Conservation (phyloP, 2,329 filamentous ascomycete species). For the Cladosporium sp. region DNA sequence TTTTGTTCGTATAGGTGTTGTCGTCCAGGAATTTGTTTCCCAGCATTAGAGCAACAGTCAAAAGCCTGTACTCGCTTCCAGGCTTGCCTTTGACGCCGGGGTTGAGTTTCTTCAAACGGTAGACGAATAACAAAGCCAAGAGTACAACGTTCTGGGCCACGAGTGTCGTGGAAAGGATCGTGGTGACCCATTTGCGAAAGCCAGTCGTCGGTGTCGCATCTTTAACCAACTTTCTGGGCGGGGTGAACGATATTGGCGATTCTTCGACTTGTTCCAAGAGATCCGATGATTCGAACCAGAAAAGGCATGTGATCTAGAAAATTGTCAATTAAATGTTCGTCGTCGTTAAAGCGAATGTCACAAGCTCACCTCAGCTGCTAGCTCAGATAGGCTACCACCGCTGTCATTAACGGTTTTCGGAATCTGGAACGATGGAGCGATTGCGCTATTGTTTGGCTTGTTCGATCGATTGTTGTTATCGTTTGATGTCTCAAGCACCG, state of each 20-base stretch:
- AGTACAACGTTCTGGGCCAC: slow-evolving; percentile 95
- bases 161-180: slow-evolving; percentile 87
- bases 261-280: slow-evolving; percentile 72
- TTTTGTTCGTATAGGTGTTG: slow-evolving; percentile 99
- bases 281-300: slow-evolving; percentile 93
- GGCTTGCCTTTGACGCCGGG: slow-evolving; percentile 83
- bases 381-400: slow-evolving; percentile 74
- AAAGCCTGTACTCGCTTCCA: slow-evolving; percentile 86
- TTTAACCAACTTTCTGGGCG: slow-evolving; percentile 54
- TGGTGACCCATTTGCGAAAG: slow-evolving; percentile 92
- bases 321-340: slow-evolving; percentile 15
- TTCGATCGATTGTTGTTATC: no score
- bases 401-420: slow-evolving; percentile 70
- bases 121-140: slow-evolving; percentile 85
- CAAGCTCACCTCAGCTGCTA: slow-evolving; percentile 69
- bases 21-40: slow-evolving; percentile 99
- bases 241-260: slow-evolving; percentile 18
- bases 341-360: slow-evolving; percentile 13
- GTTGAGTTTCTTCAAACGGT: slow-evolving; percentile 86
- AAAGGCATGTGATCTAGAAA: slow-evolving; percentile 81
- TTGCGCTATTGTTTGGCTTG: slow-evolving; percentile 29
- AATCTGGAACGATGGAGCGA: slow-evolving; percentile 59
- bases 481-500: no score
- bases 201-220: slow-evolving; percentile 73
- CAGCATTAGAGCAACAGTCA: slow-evolving; percentile 95